Evolutionary conservation across 2,329 filamentous ascomycete species (phyloP).

Genomic region (Colletotrichum euphorbiae): DNA sequence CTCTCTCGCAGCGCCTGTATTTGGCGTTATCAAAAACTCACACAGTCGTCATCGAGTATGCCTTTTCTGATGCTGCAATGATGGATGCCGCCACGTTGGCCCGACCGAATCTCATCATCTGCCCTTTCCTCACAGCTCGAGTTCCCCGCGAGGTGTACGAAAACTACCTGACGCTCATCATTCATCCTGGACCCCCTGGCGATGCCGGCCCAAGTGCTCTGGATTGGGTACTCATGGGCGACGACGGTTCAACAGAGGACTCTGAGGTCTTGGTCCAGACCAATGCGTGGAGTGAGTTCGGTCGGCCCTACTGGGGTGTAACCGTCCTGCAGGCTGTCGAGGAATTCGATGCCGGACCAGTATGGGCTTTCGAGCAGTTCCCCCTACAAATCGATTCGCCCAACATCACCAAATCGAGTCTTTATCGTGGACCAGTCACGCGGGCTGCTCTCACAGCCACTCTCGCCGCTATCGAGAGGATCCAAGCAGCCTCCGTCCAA

Average conservation of each 20-base stretch:
- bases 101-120: constrained; percentile 54
- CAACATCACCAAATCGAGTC: constrained; percentile 53
- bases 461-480: constrained; percentile 51
- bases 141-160: constrained; percentile 53
- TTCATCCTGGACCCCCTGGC: constrained; percentile 56
- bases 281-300: constrained; percentile 44
- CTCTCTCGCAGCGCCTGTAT: constrained; percentile 54
- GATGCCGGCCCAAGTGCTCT: constrained; percentile 56
- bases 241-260: constrained; percentile 52
- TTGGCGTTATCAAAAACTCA: constrained; percentile 51
- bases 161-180: constrained; percentile 52
- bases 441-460: constrained; percentile 52
- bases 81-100: constrained; percentile 52
- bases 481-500: constrained; percentile 40
- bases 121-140: constrained; percentile 54
- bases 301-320: constrained; percentile 55
- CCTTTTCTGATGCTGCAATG: constrained; percentile 48
- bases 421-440: constrained; percentile 54
- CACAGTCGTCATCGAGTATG: constrained; percentile 55
- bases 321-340: constrained; percentile 54
- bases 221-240: constrained; percentile 57
- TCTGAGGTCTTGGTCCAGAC: constrained; percentile 45
- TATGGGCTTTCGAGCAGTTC: constrained; percentile 58
- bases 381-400: constrained; percentile 53
- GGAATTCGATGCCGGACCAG: constrained; percentile 56